Base-by-base conservation (phyloP, 2,329 filamentous ascomycete genomes). In the Aspergillus piperis region DNA sequence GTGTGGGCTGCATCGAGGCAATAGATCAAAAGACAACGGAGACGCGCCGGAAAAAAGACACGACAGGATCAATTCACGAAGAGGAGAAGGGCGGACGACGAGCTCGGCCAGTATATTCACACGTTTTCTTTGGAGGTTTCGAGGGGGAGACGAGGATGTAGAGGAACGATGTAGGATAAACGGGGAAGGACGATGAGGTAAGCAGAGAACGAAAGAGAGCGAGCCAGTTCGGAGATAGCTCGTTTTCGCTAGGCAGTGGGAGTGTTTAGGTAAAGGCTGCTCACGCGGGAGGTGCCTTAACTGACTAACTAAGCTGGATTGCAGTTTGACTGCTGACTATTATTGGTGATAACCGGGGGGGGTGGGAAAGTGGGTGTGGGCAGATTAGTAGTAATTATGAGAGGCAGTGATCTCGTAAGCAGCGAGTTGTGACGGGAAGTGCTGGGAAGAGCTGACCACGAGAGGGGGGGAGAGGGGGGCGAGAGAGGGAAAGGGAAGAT, bases 1-100 rank as follows among this genome's bases (percentile, higher is more conserved):
- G 71, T 68, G 77, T 73, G 66, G 78, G 77, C 69, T 81, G 79
- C 78, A 80, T 80, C 64, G 60, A 66, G 65, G 50, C 42, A 51
- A 64, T 62, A 52, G 58, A 50, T 44, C 51, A 54, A 57, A 47
- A 49, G 55, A 65, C 58, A 57, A 62, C 57, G 55, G 62, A 44
- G 61, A 68, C 63, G 65, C 61, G 63, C 60, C 63, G 53, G 57
- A 51, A 59, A 47, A 49, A n/a, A 47, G 54, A 61, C 52, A 52
- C 30, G 50, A 58, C 41, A 57, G 25, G 27, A 58, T 64, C 62
- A 62, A 69, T 68, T 66, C 60, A 49, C 54, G 50, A 41, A 32
- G 54, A 55, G 53, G 50, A 50, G 49, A 30, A 55, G 53, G 41
- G 53, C 44, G 17, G 42, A 17, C 44, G 53, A 52, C 27, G 13